phyloP scores from a whole-genome alignment of 805 yeast species.

The Metschnikowia vanudenii region DNA sequence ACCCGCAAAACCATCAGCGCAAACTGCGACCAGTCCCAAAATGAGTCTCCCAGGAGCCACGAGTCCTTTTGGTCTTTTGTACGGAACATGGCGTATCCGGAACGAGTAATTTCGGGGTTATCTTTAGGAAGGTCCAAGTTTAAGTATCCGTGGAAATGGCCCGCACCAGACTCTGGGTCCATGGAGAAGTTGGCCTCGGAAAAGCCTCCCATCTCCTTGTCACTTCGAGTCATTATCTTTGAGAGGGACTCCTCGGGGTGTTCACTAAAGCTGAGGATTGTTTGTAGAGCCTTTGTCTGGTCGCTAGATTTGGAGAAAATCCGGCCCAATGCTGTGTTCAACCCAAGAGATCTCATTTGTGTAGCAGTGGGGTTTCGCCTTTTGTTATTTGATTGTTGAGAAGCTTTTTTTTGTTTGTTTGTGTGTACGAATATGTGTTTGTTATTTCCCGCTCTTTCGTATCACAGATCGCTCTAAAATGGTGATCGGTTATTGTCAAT shows the following conservation, averaged over 20 bases:
- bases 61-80: slow-evolving; percentile 57
- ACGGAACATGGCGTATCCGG: slow-evolving; percentile 82
- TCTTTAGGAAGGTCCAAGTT: slow-evolving; percentile 49
- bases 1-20: slow-evolving; percentile 66
- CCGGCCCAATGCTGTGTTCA: slow-evolving; percentile 35
- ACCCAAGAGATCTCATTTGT: slow-evolving; percentile 38
- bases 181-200: slow-evolving; percentile 58
- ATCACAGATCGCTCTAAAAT: neutral
- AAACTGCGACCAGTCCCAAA: slow-evolving; percentile 70
- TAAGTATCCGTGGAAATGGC: slow-evolving; percentile 55
- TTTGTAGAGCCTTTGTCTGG: slow-evolving; percentile 30
- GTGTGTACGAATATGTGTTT: too few species aligned
- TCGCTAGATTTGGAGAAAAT: slow-evolving; percentile 35
- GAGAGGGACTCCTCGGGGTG: slow-evolving; percentile 44
- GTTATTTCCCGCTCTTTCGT: too few species aligned
- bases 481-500: too few species aligned
- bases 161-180: slow-evolving; percentile 33
- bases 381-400: too few species aligned
- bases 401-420: too few species aligned
- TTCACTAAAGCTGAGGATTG: slow-evolving; percentile 59
- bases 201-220: slow-evolving; percentile 75
- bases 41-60: slow-evolving; percentile 39
- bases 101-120: slow-evolving; percentile 28
- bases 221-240: slow-evolving; percentile 60
- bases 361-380: too few species aligned